These are phyloP conservation scores for Aquanectria penicillioides DNA, from an alignment of 2,329 filamentous ascomycete genomes.

Conservation along the genomic window DNA sequence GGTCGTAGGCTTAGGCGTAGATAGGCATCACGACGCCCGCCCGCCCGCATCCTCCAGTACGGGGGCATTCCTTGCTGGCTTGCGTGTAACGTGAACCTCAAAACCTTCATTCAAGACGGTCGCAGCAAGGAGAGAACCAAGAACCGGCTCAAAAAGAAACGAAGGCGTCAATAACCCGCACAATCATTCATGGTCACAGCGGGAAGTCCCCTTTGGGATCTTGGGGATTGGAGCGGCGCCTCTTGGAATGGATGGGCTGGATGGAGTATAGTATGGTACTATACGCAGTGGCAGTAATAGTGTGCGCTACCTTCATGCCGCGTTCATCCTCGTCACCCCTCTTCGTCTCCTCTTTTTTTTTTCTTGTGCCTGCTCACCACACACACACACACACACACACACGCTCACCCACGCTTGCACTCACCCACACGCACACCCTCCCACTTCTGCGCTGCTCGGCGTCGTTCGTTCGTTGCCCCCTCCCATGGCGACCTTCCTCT, in stretches of 20 bases:
- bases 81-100: constrained; percentile 6
- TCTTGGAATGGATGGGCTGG: too few species aligned
- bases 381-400: neutral
- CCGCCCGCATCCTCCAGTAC: constrained; percentile 12
- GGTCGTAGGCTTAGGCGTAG: neutral
- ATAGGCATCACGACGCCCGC: neutral
- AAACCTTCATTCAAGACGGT: neutral
- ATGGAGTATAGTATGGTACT: too few species aligned
- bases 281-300: too few species aligned
- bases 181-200: too few species aligned
- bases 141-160: too few species aligned
- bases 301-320: too few species aligned
- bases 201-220: too few species aligned
- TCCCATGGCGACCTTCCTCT: constrained; percentile 10
- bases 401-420: neutral
- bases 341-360: too few species aligned
- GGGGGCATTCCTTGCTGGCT: constrained; percentile 6
- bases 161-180: too few species aligned
- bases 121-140: neutral
- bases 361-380: neutral
- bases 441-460: neutral
- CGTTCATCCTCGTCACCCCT: too few species aligned
- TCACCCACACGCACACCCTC: neutral
- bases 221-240: too few species aligned
- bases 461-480: neutral